These are phyloP conservation scores for Gymnopus androsaceus DNA, from an alignment of 1,284 basidiomycete species.

Conservation along the genomic window DNA sequence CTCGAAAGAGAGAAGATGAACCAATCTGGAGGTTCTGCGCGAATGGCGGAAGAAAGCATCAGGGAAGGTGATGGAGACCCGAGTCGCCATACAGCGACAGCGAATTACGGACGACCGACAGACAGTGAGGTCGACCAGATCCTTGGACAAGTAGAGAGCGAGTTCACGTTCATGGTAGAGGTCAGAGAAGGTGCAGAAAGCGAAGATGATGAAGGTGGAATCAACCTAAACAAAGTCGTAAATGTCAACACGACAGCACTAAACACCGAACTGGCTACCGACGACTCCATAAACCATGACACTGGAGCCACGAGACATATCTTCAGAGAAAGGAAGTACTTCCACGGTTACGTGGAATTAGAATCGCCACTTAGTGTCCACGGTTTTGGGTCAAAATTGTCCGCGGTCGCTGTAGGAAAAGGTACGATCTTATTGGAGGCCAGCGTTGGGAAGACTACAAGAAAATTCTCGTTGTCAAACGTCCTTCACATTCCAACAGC, in stretches of 20 bases:
- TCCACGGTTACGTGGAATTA: constrained; percentile 11
- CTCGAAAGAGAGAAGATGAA: background rate
- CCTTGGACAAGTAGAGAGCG: background rate
- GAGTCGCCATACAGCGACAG: background rate
- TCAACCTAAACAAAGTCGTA: background rate
- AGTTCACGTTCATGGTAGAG: background rate
- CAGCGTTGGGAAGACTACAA: background rate
- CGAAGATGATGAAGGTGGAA: background rate
- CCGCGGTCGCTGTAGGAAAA: constrained; percentile 16
- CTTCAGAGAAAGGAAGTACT: constrained; percentile 1
- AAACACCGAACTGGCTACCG: background rate
- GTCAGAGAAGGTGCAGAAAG: background rate
- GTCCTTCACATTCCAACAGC: constrained; percentile 15
- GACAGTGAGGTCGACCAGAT: background rate
- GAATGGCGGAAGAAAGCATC: background rate
- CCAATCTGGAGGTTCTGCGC: background rate
- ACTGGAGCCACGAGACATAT: constrained; percentile 1
- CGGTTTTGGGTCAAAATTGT: constrained; percentile 14
- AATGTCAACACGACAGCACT: background rate
- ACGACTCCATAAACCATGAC: background rate
- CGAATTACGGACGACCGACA: too few relatives aligned
- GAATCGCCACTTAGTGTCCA: constrained; percentile 11
- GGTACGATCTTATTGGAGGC: constrained; percentile 13
- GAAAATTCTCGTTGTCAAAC: constrained; percentile 11
- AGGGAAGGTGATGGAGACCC: too few relatives aligned